Conservation (phyloP, 257 asterid genomes). For the Solanum medicagineum region DNA sequence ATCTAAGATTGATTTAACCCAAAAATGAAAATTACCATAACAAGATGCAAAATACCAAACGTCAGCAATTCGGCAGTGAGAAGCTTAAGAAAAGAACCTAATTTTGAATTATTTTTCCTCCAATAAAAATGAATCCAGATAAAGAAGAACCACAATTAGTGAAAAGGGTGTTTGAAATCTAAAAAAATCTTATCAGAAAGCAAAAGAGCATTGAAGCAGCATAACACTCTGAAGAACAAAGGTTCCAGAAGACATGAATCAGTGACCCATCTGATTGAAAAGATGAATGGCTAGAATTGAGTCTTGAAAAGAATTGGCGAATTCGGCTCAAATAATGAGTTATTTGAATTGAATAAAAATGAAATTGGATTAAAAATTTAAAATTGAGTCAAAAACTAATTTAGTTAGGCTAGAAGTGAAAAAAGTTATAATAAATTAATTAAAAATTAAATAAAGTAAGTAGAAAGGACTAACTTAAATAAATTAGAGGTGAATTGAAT, state of each 20-base stretch:
- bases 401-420: too few species aligned
- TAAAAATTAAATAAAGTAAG: too few species aligned
- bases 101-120: neutral
- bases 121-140: neutral
- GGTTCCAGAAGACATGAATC: neutral
- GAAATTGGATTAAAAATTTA: too few species aligned
- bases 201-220: neutral
- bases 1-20: constrained; percentile 4
- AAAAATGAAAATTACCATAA: neutral
- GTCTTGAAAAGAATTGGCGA: too few species aligned
- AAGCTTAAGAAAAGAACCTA: neutral
- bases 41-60: neutral
- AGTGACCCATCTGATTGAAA: neutral
- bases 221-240: neutral
- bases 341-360: too few species aligned
- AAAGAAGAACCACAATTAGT: neutral
- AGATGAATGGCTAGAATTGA: too few species aligned
- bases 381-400: too few species aligned
- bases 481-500: too few species aligned
- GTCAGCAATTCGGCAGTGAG: neutral
- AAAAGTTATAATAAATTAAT: too few species aligned
- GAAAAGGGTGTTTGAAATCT: neutral
- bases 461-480: too few species aligned
- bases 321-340: too few species aligned
- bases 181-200: neutral